Evolutionary conservation across 2,329 filamentous ascomycete genomes (phyloP), one percentile per base, ranked within the genome.

Genomic region (Colletotrichum salicis): DNA sequence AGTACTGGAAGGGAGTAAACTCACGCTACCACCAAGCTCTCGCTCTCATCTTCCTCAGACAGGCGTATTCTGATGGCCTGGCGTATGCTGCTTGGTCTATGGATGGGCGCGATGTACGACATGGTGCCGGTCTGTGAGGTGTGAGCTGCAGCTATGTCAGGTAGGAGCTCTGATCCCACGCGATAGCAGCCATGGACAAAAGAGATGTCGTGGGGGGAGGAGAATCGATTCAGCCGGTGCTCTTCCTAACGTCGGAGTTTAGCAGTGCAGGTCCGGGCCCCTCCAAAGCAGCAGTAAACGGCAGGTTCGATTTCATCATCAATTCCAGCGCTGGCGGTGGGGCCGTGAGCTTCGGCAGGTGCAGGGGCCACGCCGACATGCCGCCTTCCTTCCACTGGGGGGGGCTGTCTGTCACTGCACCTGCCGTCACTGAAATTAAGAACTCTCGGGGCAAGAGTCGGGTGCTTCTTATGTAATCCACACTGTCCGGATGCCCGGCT

Each of bases 81-180:
- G 67, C 95, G 91, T 74, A 98, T 91, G 84, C 94, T 97, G 81
- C 94, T 98, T 29, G 96, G 93, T 77, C 92, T 89, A 82, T 99
- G 96, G 69, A 99, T 96, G 51, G 96, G 95, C 73, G 94, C 95
- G 78, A 99, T 86, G 82, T 98, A 99, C 64, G 96, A 93, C 96
- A 99, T 99, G 67, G 59, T 78, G 74, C 33, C 61, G 67, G 52
- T 64, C 61, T 67, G 59, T 67, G 57, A 61, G 45, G 8, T 33
- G 48, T 59, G 61, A 64, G 33, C 52, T 55, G 19, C 41, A 64
- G 33, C 54, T 66, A 55, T 55, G 37, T 60, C 56, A 54, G 33
- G 67, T 67, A 45, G 51, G 52, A 71, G 70, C 70, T 67, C 70
- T 66, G 41, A 45, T 64, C 63, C 70, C 70, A 37, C 67, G 48